Percentiles rank a stretch among this genome's conserved stretches.
Evolutionary conservation across 2,329 filamentous ascomycete species (phyloP).

Genomic region (Alternaria brassicicola): DNA sequence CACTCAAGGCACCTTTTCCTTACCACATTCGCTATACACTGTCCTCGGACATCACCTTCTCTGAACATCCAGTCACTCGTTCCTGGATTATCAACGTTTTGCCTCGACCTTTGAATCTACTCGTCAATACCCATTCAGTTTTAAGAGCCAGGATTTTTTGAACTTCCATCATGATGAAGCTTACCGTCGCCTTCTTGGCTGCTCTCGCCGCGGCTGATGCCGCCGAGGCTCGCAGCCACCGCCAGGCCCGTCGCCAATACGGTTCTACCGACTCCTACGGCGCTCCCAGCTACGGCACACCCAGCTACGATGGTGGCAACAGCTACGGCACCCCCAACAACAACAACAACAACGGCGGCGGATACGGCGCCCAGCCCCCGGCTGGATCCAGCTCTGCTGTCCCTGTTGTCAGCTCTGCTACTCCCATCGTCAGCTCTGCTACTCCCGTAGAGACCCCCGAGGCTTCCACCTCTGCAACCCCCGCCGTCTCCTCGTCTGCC

Average conservation of each 20-base stretch:
- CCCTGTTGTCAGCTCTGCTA: constrained; percentile 11
- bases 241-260: constrained; percentile 38
- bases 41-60: constrained; percentile 45
- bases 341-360: background rate
- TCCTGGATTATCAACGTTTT: constrained; percentile 38
- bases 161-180: constrained; percentile 35
- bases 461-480: background rate
- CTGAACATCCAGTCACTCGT: constrained; percentile 48
- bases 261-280: constrained; percentile 9
- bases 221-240: constrained; percentile 37
- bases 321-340: background rate
- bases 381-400: constrained; percentile 2
- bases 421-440: constrained; percentile 8
- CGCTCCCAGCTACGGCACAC: background rate
- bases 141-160: constrained; percentile 35
- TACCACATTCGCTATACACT: constrained; percentile 43
- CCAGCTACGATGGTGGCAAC: background rate
- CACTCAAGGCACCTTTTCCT: constrained; percentile 46
- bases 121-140: constrained; percentile 27
- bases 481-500: background rate
- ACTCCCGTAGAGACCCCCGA: constrained; percentile 4
- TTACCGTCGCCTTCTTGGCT: constrained; percentile 42
- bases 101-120: constrained; percentile 29
- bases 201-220: constrained; percentile 41
- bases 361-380: constrained; percentile 9